These are phyloP conservation scores for Francoa sonchifolia DNA, from an alignment of 441 rosid species.

Conservation along the genomic window DNA sequence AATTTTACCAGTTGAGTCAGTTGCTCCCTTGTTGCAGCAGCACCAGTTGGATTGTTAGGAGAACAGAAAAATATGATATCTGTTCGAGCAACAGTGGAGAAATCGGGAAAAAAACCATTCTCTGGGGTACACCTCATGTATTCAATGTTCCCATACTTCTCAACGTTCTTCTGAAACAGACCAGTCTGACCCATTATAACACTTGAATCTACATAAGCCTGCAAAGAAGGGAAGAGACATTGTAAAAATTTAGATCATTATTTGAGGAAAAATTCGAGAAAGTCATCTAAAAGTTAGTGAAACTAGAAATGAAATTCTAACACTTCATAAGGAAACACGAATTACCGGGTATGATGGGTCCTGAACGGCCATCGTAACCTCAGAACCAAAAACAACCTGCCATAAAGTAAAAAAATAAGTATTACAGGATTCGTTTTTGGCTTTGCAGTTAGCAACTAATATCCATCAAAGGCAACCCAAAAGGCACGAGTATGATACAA, in stretches of 20 bases:
- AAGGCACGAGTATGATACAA: no score
- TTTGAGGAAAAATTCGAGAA: no score
- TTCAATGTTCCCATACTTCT: constrained; percentile 66
- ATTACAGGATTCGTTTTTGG: no score
- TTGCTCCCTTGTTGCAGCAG: constrained; percentile 89
- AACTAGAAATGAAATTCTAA: background rate
- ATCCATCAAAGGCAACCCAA: no score
- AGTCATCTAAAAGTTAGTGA: no score
- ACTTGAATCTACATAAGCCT: constrained; percentile 97
- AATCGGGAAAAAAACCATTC: constrained; percentile 91
- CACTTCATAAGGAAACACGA: background rate
- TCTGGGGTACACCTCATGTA: constrained; percentile 91
- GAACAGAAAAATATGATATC: constrained; percentile 95
- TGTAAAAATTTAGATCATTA: no score
- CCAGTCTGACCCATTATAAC: constrained; percentile 96
- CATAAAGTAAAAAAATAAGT: constrained; percentile 10
- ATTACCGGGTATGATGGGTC: constrained; percentile 98
- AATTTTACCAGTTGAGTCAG: constrained; percentile 58
- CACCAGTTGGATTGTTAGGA: constrained; percentile 94
- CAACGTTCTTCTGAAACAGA: constrained; percentile 46
- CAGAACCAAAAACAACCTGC: constrained; percentile 81
- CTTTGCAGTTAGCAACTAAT: no score
- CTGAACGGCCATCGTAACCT: constrained; percentile 85
- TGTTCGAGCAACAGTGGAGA: constrained; percentile 50
- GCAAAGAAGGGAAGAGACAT: constrained; percentile 6